These are phyloP conservation scores for Cyberlindnera petersonii DNA, from an alignment of 805 yeast genomes.

Conservation along the genomic window DNA sequence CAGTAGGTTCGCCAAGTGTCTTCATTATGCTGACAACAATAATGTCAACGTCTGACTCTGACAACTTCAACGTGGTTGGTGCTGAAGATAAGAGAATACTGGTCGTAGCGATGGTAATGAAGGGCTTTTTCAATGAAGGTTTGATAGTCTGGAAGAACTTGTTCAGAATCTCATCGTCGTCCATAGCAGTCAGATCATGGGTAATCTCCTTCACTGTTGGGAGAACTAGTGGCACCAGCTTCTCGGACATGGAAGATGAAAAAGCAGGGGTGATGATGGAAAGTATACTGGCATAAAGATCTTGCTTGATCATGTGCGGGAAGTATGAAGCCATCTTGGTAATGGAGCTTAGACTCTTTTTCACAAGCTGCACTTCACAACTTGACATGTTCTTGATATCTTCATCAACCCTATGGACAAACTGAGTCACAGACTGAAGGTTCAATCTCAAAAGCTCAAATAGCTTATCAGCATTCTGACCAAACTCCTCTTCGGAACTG, in stretches of 20 bases:
- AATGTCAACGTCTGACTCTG: constrained; percentile 34
- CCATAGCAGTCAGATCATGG: constrained; percentile 31
- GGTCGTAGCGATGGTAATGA: constrained; percentile 35
- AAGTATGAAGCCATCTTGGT: constrained; percentile 61
- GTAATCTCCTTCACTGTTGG: constrained; percentile 48
- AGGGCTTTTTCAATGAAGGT: constrained; percentile 20
- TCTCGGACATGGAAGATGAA: constrained; percentile 28
- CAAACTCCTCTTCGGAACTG: constrained; percentile 38
- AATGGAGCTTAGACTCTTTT: constrained; percentile 46
- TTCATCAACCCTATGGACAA: constrained; percentile 51
- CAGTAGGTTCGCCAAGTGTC: constrained; percentile 35
- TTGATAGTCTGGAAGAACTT: constrained; percentile 38
- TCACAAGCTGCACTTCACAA: constrained; percentile 40
- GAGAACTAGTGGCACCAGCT: constrained; percentile 48
- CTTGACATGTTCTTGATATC: constrained; percentile 23
- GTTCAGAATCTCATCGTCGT: constrained; percentile 28
- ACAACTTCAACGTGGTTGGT: constrained; percentile 31
- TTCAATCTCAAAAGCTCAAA: constrained; percentile 76
- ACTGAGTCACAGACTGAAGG: constrained; percentile 55
- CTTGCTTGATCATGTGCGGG: constrained; percentile 65
- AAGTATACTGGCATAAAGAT: constrained; percentile 66
- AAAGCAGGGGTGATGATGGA: constrained; percentile 42
- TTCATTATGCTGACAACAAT: constrained; percentile 33
- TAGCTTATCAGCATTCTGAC: constrained; percentile 65
- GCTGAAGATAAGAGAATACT: constrained; percentile 43